Evolutionary conservation across 1,139 yeast species (phyloP), one percentile per base, ranked within the genome.

Genomic region (Candida sp.): DNA sequence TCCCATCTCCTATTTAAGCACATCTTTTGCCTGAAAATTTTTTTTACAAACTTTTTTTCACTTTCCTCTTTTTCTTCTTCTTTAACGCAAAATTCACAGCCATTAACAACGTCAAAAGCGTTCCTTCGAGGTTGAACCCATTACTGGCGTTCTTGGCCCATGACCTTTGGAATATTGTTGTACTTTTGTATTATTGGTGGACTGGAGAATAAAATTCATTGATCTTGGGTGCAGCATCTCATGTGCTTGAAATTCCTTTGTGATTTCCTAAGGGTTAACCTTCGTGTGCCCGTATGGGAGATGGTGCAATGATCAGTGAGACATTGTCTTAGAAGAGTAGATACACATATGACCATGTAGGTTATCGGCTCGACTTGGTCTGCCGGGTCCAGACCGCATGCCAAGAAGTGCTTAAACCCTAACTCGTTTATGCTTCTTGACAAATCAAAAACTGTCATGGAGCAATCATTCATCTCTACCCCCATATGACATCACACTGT

Each of bases 151-250:
- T 78, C 83, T 51, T 77, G 89, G 75, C 90, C 91, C 91, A 86
- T 84, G 90, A 86, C 88, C 77, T 76, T 75, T 76, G 78, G 87
- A 78, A 79, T 81, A 79, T 77, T 70, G 82, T 77, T 73, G 77
- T 70, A 65, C 53, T 58, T 65, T 61, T 65, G 63, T 61, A 57
- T 63, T 58, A 58, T 62, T 61, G 62, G 64, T 80, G 88, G 81
- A 78, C 89, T 84, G 90, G 85, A 86, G 90, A 85, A 59, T 58
- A 78, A 55, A 80, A 72, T 67, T 69, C 69, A 79, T 76, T 71
- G 84, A 78, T 86, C 92, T 86, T 84, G 92, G 92, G 92, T 86
- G 92, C 92, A 84, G 85, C 85, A 77, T 70, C 74, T 78, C 89
- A 83, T 84, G 75, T 66, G 83, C 71, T 57, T 25, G 7, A 26